These are phyloP conservation scores for Entelexis paramagnoliae DNA, from an alignment of 1,139 yeast genomes.

Conservation along the genomic window DNA sequence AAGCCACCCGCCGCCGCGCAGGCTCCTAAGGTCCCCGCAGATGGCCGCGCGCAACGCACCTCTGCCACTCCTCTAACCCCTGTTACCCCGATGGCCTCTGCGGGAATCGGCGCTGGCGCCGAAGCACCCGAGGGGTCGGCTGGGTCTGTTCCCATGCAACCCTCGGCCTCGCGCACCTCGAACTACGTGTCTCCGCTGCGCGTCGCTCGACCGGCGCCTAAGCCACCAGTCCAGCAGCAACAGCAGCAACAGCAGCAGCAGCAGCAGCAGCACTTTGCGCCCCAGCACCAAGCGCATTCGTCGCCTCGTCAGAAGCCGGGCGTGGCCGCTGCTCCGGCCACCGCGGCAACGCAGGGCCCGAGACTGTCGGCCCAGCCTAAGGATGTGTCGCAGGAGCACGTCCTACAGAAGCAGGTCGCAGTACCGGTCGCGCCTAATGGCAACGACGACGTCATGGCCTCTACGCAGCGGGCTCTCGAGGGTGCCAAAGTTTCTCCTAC, in stretches of 20 bases:
- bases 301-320: background rate
- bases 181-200: slow-evolving; percentile 8
- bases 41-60: background rate
- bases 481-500: background rate
- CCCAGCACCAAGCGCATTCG: background rate
- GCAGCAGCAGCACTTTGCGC: slow-evolving; percentile 3
- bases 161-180: background rate
- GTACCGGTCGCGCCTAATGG: background rate
- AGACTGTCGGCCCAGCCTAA: background rate
- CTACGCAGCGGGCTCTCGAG: slow-evolving; percentile 1
- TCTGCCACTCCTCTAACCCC: background rate
- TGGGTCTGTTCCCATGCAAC: background rate
- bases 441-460: background rate
- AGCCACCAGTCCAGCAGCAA: slow-evolving; percentile 20
- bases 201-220: slow-evolving; percentile 11
- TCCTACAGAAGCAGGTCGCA: background rate
- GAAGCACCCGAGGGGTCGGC: background rate
- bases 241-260: background rate
- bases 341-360: background rate
- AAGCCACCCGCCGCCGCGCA: no score
- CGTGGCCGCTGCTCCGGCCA: background rate
- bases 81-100: background rate
- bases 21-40: background rate
- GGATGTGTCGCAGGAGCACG: background rate
- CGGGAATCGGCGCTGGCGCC: slow-evolving; percentile 7